These are phyloP conservation scores for Colletotrichum simmondsii DNA, from an alignment of 2,329 filamentous ascomycete genomes.

Conservation along the genomic window DNA sequence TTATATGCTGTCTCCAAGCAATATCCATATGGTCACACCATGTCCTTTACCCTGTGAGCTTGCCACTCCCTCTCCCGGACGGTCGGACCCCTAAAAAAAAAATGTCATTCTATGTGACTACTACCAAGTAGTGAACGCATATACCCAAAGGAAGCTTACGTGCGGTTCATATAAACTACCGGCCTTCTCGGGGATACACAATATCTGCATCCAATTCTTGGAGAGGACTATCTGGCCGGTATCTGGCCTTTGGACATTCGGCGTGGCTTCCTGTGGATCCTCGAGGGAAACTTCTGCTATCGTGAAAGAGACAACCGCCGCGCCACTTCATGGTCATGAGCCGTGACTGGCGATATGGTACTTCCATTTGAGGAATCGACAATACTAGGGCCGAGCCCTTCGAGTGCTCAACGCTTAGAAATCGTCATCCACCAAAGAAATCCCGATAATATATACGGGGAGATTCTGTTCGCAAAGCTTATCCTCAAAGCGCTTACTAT, in stretches of 20 bases:
- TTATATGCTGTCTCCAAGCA: slow-evolving; percentile 13
- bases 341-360: neutral
- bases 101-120: neutral
- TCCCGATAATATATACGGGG: neutral
- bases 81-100: neutral
- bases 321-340: neutral
- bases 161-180: neutral
- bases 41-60: too few species aligned
- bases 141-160: neutral
- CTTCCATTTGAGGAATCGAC: neutral
- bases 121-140: neutral
- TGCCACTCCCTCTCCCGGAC: too few species aligned
- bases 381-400: neutral
- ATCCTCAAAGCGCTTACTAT: neutral
- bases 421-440: neutral
- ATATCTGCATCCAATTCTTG: neutral
- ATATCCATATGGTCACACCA: neutral
- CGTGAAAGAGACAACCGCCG: neutral
- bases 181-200: slow-evolving; percentile 9
- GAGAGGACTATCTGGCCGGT: neutral
- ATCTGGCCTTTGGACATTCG: neutral
- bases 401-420: neutral
- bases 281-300: neutral
- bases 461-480: neutral
- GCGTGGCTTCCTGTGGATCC: neutral